These are phyloP conservation scores for Trametes coccinea DNA, from an alignment of 768 basidiomycete genomes.

Conservation along the genomic window DNA sequence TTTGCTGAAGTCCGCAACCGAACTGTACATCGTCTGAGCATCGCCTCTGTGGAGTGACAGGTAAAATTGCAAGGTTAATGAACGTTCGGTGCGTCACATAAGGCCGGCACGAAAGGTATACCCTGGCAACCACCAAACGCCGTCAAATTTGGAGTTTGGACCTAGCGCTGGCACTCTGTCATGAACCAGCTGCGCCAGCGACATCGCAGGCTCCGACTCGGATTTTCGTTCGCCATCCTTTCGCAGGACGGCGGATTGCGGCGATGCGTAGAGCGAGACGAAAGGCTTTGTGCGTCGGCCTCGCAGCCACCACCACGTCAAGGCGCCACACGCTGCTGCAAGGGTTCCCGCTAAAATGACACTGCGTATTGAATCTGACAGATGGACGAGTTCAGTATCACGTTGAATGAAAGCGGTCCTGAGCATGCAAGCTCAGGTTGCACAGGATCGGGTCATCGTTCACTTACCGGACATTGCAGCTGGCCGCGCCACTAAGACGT, in stretches of 20 bases:
- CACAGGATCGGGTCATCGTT: not conserved
- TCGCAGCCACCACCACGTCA: not conserved
- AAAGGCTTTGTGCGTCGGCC: not conserved
- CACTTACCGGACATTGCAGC: not conserved
- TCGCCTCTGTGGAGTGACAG: constrained; percentile 51
- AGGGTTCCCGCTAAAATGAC: not conserved
- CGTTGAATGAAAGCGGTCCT: not conserved
- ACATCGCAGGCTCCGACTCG: not conserved
- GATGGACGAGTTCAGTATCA: not conserved
- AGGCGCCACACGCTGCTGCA: not conserved
- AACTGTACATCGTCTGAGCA: constrained; percentile 58
- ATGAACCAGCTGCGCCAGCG: constrained; percentile 11
- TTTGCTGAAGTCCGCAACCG: constrained; percentile 56
- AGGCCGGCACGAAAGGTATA: constrained; percentile 1
- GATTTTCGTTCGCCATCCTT: not conserved
- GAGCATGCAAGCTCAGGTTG: not conserved
- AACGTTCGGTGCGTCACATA: not conserved
- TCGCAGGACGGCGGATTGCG: constrained; percentile 1
- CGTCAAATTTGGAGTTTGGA: constrained; percentile 3
- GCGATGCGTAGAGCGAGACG: constrained; percentile 1
- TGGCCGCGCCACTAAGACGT: too few relatives aligned
- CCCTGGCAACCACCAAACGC: constrained; percentile 28
- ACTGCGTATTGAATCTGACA: not conserved
- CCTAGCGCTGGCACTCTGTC: constrained; percentile 14
- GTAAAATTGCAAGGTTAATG: not conserved